Conservation (phyloP, 768 basidiomycete species). For the Panellus pusillus region DNA sequence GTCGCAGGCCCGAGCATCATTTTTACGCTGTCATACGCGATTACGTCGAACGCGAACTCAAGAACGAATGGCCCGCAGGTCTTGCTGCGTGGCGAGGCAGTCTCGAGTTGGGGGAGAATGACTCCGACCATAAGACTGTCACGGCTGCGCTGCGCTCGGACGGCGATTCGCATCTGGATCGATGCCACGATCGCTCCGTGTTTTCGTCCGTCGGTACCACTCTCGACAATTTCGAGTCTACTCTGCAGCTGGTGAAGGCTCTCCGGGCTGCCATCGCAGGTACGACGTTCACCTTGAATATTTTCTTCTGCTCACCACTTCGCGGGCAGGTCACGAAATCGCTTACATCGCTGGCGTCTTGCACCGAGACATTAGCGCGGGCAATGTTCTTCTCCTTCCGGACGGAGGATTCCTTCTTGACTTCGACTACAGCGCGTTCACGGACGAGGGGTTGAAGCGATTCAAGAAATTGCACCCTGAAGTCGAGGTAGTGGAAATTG, state of each 20-base stretch:
- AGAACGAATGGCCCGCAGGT: not conserved
- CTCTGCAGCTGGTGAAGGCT: not conserved
- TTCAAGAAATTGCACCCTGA: not conserved
- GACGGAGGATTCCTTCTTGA: conserved; percentile 8
- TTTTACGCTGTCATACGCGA: conserved; percentile 9
- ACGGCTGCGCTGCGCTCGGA: not conserved
- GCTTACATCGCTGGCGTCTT: conserved; percentile 9
- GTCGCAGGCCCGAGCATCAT: conserved; percentile 12
- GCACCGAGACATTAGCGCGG: conserved; percentile 17
- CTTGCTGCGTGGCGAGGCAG: conserved; percentile 12
- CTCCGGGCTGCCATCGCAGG: not conserved
- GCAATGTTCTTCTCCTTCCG: conserved; percentile 3
- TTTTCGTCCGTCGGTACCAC: conserved; percentile 10
- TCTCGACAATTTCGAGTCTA: not conserved
- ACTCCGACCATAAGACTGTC: not conserved
- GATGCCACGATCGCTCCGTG: conserved; percentile 3
- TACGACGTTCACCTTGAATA: not conserved
- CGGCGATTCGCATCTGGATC: too few species aligned
- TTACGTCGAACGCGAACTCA: not conserved
- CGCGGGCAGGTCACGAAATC: not conserved
- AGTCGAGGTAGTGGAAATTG: not conserved
- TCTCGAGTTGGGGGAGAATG: not conserved
- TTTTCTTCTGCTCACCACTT: not conserved
- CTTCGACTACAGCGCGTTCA: conserved; percentile 16
- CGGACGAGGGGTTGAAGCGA: not conserved